Evolutionary conservation across 2,329 filamentous ascomycete species (phyloP), one percentile per base, ranked within the genome.

Genomic region (Alternaria sp.): DNA sequence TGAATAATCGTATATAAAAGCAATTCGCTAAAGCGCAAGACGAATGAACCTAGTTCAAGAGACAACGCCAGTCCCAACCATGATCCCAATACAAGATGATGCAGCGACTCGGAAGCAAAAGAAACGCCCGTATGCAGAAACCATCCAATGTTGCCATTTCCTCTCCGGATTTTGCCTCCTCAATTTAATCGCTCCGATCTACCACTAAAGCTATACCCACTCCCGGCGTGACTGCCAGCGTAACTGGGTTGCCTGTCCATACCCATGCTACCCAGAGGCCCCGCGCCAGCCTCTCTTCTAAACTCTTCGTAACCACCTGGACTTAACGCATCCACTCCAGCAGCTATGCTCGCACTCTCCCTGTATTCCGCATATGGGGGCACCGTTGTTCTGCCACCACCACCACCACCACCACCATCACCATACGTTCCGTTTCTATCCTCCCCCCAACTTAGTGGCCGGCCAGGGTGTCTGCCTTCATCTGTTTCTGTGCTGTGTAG

Each of bases 401-500:
- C 51, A 7, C 65, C 51, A 11, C 62, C 62, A 41, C 44, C 44
- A 62, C 70, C 72, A 7, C 66, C 51, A 7, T 65, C 51, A 11
- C 62, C 62, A 41, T 69, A 63, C 13, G 60, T 61, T n/a, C 62
- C 62, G 33, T 56, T 62, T 26, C 70, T 65, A 26, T 75, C 70
- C 14, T 75, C 74, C 24, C 75, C 77, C 74, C 75, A 79, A 51
- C 77, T 78, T 26, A 78, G 54, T 10, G 77, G 77, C 5, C 78
- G 54, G 1, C 78, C 78, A 0, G 78, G 78, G 59, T 80, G 78
- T 48, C 72, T 62, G 6, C 75, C 75, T 23, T 77, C 74, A 14
- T 79, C 75, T 17, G 75, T 76, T n/a, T 78, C 75, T 3, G 72
- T 75, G 13, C 63, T 68, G 48, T 84, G 79, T 10, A 85, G 72